Conservation (phyloP, 768 basidiomycete species). For the Hygrophorus pudorinus region DNA sequence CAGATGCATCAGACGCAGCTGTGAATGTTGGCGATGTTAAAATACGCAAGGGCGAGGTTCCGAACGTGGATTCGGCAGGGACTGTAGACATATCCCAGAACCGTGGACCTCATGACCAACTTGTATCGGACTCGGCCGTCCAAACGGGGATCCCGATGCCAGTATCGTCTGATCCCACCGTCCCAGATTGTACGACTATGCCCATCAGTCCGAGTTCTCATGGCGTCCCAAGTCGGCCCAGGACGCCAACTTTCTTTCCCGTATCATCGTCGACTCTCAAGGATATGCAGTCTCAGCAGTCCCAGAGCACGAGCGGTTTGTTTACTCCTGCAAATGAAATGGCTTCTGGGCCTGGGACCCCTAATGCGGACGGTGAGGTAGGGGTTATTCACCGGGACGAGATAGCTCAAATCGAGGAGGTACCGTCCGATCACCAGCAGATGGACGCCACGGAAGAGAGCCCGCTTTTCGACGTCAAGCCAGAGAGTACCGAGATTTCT, state of each 20-base stretch:
- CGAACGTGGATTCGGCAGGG: no score
- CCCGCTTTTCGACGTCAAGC: not conserved
- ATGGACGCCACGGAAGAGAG: not conserved
- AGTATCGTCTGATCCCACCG: conserved; percentile 28
- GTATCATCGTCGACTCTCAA: conserved; percentile 16
- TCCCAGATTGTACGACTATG: conserved; percentile 25
- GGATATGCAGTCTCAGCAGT: conserved; percentile 11
- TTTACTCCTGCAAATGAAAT: conserved; percentile 23
- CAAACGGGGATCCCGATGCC: conserved; percentile 24
- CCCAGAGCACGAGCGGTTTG: conserved; percentile 19
- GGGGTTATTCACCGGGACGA: not conserved
- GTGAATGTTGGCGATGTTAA: no score
- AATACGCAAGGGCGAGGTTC: no score
- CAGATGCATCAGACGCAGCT: no score
- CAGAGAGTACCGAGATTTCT: not conserved
- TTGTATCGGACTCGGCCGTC: conserved; percentile 4
- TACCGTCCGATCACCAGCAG: not conserved
- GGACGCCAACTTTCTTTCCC: conserved; percentile 14
- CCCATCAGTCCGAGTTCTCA: conserved; percentile 7
- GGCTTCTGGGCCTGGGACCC: not conserved
- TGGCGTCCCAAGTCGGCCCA: conserved; percentile 14
- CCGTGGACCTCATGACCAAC: no score
- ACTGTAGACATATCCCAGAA: no score
- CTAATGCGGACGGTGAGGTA: not conserved
- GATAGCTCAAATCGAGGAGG: not conserved